Conservation (phyloP, 2,329 filamentous ascomycete genomes). For the Knoxdaviesia proteae region DNA sequence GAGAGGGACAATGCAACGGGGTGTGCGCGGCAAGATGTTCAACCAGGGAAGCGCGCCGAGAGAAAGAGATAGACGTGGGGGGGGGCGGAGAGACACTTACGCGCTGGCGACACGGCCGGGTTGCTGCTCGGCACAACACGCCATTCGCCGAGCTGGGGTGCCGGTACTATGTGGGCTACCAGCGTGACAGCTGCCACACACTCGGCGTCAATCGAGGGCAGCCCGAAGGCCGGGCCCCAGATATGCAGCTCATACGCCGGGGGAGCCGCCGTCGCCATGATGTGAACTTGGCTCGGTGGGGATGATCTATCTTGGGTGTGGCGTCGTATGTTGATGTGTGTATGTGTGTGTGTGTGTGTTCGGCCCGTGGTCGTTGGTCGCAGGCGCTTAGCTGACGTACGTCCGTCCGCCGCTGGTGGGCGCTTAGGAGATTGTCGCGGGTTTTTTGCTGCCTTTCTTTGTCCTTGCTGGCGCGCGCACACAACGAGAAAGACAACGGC, state of each 20-base stretch:
- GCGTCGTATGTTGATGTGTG: no score
- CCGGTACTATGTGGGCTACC: conserved; percentile 24
- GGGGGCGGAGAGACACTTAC: conserved; percentile 24
- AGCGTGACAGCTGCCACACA: conserved; percentile 72
- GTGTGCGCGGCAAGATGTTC: neutral
- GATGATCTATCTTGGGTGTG: no score
- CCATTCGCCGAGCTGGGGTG: conserved; percentile 23
- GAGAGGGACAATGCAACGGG: neutral
- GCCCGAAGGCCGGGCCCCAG: conserved; percentile 73
- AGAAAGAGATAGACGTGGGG: conserved; percentile 1
- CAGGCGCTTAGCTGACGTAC: no score
- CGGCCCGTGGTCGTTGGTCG: no score
- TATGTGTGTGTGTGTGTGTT: no score
- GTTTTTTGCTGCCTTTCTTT: no score
- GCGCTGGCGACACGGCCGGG: conserved; percentile 46
- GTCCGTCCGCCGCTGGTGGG: no score
- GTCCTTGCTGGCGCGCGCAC: no score
- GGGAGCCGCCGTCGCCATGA: neutral
- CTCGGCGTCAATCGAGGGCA: conserved; percentile 80
- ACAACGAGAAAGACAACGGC: no score
- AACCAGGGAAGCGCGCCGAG: neutral
- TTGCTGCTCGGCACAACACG: conserved; percentile 54
- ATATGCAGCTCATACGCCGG: conserved; percentile 46
- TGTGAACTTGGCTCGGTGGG: no score
- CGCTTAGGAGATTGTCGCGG: no score